phyloP scores from a whole-genome alignment of 2,329 filamentous ascomycete species.

The Pseudonectria foliicola region DNA sequence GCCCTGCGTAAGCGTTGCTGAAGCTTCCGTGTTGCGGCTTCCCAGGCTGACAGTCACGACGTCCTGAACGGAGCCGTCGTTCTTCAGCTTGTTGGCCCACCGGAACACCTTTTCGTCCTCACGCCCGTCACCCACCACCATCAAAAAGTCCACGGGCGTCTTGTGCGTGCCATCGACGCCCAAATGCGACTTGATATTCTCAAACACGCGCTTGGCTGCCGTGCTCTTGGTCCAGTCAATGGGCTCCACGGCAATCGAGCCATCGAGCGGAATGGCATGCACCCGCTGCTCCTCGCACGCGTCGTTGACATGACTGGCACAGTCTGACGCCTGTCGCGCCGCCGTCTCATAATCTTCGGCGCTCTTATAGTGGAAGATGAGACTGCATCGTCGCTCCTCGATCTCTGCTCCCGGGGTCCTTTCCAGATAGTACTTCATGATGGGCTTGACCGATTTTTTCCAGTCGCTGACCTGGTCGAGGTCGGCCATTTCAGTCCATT shows the following conservation, averaged over 20 bases:
- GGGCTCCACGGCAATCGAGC: slow-evolving; percentile 77
- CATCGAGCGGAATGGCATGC: slow-evolving; percentile 73
- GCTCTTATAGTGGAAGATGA: slow-evolving; percentile 84
- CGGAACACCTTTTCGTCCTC: slow-evolving; percentile 92
- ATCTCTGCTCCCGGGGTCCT: slow-evolving; percentile 82
- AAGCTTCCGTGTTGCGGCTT: slow-evolving; percentile 80
- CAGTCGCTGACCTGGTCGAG: slow-evolving; percentile 62
- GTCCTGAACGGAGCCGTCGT: slow-evolving; percentile 52
- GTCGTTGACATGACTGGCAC: slow-evolving; percentile 91
- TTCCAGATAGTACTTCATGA: slow-evolving; percentile 84
- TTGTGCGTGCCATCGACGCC: slow-evolving; percentile 21
- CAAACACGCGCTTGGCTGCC: slow-evolving; percentile 68
- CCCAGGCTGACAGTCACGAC: slow-evolving; percentile 84
- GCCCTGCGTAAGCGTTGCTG: slow-evolving; percentile 78
- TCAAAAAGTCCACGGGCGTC: slow-evolving; percentile 68
- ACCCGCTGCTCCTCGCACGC: slow-evolving; percentile 78
- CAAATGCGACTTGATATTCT: slow-evolving; percentile 41
- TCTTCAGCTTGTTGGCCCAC: slow-evolving; percentile 77
- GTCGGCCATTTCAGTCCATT: slow-evolving; percentile 76
- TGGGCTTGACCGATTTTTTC: slow-evolving; percentile 77
- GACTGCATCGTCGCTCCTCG: slow-evolving; percentile 84
- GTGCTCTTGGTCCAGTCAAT: slow-evolving; percentile 82
- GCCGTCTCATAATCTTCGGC: slow-evolving; percentile 72
- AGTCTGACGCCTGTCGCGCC: slow-evolving; percentile 75
- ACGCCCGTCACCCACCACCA: slow-evolving; percentile 83